Base-by-base conservation (phyloP, 176 grass and related monocot genomes). In the Guadua angustifolia region DNA sequence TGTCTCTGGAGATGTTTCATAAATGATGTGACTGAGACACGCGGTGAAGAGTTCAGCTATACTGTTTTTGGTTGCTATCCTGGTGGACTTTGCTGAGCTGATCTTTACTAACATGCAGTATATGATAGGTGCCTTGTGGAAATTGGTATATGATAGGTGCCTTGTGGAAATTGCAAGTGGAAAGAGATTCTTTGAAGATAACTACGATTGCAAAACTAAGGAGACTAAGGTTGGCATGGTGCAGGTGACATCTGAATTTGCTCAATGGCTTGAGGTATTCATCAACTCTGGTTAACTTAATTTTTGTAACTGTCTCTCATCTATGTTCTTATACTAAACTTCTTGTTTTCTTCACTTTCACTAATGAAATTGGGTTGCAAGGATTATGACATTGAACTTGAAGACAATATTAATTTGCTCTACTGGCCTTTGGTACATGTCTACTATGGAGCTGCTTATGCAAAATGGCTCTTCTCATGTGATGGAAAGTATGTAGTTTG, bases 381-480 rank as follows among this genome's bases (percentile, higher is more conserved):
- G 73, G 86, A 79, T 76, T 99, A 95, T 77, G 91, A 89, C 53
- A 92, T 95, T 80, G 77, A 79, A 67, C 61, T 79, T 22, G 89
- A 93, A 85, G 87, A 88, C 49, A 83, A 95, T 84, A 70, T 76
- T 69, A 74, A 87, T 60, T 74, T 99, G 58, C 85, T 99, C 32
- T 95, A 86, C 82, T 95, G 84, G 87, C 96, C 96, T 67, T 95
- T 94, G 83, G 88, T 99, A 64, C 95, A 99, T 82, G 74, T 99
- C 47, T 99, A 99, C 53, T 99, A 95, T 85, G 96, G 96, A 70
- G 96, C 93, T 70, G 93, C 93, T 86, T 95, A 95, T 39, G 83
- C 29, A 73, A 99, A 89, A 76, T 95, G 91, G 93, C 83, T 99
- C 18, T 99, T 80, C 80, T 92, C 82, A 90, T 95, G 83, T 77